Percentiles rank a stretch among this genome's conserved stretches.
Conservation (phyloP, 768 basidiomycete genomes). For the Russula abietina region DNA sequence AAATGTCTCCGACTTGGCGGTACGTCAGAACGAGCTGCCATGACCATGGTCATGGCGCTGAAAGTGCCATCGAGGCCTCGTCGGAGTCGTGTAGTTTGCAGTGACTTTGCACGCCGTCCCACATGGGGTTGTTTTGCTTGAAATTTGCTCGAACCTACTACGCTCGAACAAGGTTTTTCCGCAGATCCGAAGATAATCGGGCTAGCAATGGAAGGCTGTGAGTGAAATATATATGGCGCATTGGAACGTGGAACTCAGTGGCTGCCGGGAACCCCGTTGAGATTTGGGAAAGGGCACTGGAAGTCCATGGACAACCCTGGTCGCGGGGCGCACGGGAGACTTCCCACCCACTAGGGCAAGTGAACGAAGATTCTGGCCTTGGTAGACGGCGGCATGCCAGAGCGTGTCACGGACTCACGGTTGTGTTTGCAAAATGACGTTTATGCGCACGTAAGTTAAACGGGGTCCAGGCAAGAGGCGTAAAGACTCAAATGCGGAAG, state of each 20-base stretch:
- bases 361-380: background rate
- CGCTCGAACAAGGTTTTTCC: background rate
- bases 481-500: slow-evolving; percentile 6
- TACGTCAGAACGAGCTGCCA: background rate
- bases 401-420: background rate
- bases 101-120: too few relatives aligned
- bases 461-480: slow-evolving; percentile 5
- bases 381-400: background rate
- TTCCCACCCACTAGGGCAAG: background rate
- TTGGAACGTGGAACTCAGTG: background rate
- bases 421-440: slow-evolving; percentile 4
- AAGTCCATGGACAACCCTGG: background rate
- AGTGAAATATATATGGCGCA: background rate
- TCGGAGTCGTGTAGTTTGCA: background rate
- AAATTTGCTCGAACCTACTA: background rate
- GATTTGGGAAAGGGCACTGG: background rate
- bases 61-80: too few relatives aligned
- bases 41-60: background rate
- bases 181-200: background rate
- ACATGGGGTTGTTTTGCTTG: background rate
- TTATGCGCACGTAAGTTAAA: background rate
- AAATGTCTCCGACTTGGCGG: background rate
- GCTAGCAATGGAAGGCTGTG: background rate
- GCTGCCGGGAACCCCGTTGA: background rate
- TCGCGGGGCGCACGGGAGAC: background rate